A percentile compares a stretch with the other conserved stretches of the same genome.
Evolutionary conservation across 371 early-diverging fungal genomes (phyloP).

Genomic region (Circinella minor): DNA sequence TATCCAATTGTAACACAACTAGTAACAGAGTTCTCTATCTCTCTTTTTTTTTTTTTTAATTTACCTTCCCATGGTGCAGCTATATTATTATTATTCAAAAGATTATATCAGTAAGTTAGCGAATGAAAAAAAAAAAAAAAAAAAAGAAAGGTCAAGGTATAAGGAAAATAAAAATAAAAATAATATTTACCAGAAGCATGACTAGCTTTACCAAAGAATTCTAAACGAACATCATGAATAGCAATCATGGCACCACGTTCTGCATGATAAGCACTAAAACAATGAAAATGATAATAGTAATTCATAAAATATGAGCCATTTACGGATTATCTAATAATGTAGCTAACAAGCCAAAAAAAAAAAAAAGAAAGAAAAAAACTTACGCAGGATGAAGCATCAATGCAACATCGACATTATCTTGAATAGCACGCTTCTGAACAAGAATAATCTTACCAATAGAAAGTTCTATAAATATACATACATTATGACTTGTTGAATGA

Average conservation of each 20-base stretch:
- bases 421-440: slow-evolving; percentile 63
- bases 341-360: no score
- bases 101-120: no score
- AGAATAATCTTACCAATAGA: slow-evolving; percentile 73
- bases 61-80: slow-evolving; percentile 72
- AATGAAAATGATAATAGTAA: not conserved
- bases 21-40: not conserved
- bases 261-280: slow-evolving; percentile 19
- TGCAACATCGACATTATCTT: slow-evolving; percentile 59
- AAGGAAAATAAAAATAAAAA: not conserved
- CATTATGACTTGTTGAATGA: not conserved
- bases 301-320: not conserved
- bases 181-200: slow-evolving; percentile 48
- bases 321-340: no score
- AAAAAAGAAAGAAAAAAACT: slow-evolving; percentile 11
- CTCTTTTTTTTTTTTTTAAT: no score
- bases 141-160: not conserved
- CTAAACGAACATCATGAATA: slow-evolving; percentile 41
- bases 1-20: not conserved
- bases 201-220: slow-evolving; percentile 62
- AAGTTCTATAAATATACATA: slow-evolving; percentile 24
- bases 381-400: slow-evolving; percentile 78
- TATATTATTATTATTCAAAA: not conserved
- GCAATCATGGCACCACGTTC: slow-evolving; percentile 39
- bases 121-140: not conserved